Evolutionary conservation across 192 early-diverging fungal genomes (phyloP).

Genomic region (Umbelopsis ramanniana): DNA sequence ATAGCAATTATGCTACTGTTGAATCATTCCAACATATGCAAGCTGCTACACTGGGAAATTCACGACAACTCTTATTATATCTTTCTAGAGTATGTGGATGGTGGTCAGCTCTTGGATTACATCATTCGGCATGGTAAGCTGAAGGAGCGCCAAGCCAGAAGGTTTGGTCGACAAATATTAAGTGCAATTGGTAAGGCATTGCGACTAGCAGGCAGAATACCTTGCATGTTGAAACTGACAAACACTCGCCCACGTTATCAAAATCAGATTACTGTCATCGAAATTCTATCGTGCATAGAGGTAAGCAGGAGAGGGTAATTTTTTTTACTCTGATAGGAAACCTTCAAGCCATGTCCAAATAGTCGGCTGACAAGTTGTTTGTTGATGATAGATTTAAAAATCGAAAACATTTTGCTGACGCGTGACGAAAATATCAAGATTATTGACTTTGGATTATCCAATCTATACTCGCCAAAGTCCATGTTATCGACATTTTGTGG

Average conservation of each 20-base stretch:
- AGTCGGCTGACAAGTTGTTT: conserved; percentile 37
- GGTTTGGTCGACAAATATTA: conserved; percentile 75
- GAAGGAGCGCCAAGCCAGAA: conserved; percentile 77
- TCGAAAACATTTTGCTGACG: conserved; percentile 82
- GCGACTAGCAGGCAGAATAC: no score
- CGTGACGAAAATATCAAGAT: conserved; percentile 76
- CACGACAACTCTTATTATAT: conserved; percentile 70
- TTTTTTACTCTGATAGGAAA: not conserved
- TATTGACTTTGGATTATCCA: conserved; percentile 91
- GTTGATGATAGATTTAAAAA: conserved; percentile 64
- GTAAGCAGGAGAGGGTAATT: conserved; percentile 1
- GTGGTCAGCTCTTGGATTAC: conserved; percentile 84
- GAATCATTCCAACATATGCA: conserved; percentile 83
- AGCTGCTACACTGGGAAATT: conserved; percentile 68
- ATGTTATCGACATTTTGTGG: conserved; percentile 62
- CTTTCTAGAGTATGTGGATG: conserved; percentile 78
- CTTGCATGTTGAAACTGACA: not conserved
- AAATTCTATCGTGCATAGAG: conserved; percentile 45
- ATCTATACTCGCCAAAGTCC: conserved; percentile 57
- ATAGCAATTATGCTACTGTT: conserved; percentile 75
- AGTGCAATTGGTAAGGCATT: conserved; percentile 56
- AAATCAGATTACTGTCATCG: conserved; percentile 41
- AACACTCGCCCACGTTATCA: not conserved
- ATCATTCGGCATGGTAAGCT: conserved; percentile 81
- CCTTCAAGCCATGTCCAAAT: not conserved